Evolutionary conservation across 2,329 filamentous ascomycete genomes (phyloP), one percentile per base, ranked within the genome.

Genomic region (Penicillium sp.): DNA sequence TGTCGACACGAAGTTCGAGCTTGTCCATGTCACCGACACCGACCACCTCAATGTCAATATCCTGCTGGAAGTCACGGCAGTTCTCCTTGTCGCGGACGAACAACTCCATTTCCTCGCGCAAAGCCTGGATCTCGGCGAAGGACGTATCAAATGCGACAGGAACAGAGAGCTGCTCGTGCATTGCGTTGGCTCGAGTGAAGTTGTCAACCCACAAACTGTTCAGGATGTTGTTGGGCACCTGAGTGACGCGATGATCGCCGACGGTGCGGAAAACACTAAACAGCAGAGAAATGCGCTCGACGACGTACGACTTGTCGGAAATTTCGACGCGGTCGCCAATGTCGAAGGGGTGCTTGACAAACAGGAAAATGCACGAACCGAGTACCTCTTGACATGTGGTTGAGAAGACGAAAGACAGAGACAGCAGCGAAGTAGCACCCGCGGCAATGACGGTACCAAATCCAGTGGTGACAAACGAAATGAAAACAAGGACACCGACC

Each of bases 321-420:
- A 97, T 88, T 64, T 96, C 91, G 41, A 97, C 89, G 24, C 94
- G 87, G 70, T 99, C 94, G 56, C 93, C 92, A 21, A 97, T 91
- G 69, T 99, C 94, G 70, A 89, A 97, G 0, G 94, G 93, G 70
- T 99, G 94, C 79, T 99, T 99, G 78, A 97, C 90, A 66, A 99
- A 99, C 1, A 99, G 78, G 78, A 99, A 99, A 66, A 99, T 96
- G 77, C 93, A 97, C 34, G 92, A 96, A 66, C 93, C 93, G n/a
- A 99, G 83, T 58, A 99, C 88, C 73, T 99, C 94, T 73, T 96
- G 92, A 3, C 88, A 87, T 1, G 92, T 96, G 51, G 88, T 87
- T 23, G 92, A 87, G 71, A 99, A 97, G 63, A 96, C 88, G 76
- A 99, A 99, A 4, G 93, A 96, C n/a, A 97, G 79, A 6, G 93